Conservation (phyloP, 371 early-diverging fungal species). For the Batkoa obscura region DNA sequence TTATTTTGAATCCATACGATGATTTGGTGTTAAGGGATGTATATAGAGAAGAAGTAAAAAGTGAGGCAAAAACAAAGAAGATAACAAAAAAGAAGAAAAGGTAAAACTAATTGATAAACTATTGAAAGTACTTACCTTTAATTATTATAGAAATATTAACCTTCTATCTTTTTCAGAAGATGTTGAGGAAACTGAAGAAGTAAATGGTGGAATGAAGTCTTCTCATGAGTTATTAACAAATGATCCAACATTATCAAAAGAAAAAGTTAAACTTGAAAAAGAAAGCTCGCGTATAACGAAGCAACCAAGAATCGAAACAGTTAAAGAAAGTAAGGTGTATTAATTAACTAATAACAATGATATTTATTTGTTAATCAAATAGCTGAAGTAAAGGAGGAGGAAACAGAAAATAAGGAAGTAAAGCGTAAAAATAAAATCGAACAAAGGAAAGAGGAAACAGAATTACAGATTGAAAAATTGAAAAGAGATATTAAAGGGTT, state of each 20-base stretch:
- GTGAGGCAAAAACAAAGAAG: constrained; percentile 34
- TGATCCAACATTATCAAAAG: too few species aligned
- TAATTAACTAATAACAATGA: too few species aligned
- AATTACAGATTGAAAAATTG: too few species aligned
- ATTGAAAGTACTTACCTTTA: not conserved
- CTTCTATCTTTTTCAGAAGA: constrained; percentile 83
- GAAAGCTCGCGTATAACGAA: too few species aligned
- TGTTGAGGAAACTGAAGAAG: constrained; percentile 20
- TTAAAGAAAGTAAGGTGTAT: constrained; percentile 45
- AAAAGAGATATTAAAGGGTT: too few species aligned
- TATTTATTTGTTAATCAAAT: too few species aligned
- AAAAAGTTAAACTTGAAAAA: too few species aligned
- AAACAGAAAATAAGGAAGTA: constrained; percentile 2
- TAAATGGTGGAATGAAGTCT: constrained; percentile 9
- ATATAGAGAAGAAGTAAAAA: constrained; percentile 24
- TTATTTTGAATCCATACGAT: constrained; percentile 76
- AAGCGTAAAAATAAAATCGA: not conserved
- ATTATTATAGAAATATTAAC: constrained; percentile 32
- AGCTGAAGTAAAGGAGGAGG: not conserved
- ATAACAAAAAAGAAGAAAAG: constrained; percentile 36
- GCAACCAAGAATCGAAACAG: too few species aligned
- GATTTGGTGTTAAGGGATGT: constrained; percentile 75
- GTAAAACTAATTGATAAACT: not conserved
- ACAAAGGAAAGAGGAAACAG: not conserved
- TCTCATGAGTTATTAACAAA: too few species aligned